Conservation (phyloP, 257 asterid genomes). For the Solanum virginianum region DNA sequence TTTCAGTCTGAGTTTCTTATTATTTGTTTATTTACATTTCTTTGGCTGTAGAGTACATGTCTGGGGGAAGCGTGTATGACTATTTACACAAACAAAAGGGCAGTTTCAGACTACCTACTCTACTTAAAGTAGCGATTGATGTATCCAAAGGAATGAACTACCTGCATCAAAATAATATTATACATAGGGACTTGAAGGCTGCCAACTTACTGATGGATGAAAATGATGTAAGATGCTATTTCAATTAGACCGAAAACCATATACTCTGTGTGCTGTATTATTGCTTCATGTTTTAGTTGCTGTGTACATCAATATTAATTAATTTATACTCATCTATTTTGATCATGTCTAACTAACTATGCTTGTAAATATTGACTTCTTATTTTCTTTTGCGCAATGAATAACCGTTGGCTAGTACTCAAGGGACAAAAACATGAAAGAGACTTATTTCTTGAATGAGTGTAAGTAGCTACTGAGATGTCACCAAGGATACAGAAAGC, state of each 20-base stretch:
- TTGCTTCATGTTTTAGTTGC: not conserved
- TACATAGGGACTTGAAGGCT: constrained; percentile 96
- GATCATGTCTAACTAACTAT: not conserved
- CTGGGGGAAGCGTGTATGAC: constrained; percentile 97
- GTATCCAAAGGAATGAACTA: constrained; percentile 95
- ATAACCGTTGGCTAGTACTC: not conserved
- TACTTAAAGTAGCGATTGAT: constrained; percentile 90
- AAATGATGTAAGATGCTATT: constrained; percentile 51
- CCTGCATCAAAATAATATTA: constrained; percentile 93
- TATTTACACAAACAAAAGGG: constrained; percentile 92
- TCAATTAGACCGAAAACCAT: not conserved
- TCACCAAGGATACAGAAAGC: not conserved
- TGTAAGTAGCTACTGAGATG: not conserved
- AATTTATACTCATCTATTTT: not conserved
- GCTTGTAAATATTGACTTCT: not conserved
- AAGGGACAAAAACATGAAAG: not conserved
- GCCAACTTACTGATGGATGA: constrained; percentile 98
- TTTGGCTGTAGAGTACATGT: constrained; percentile 63
- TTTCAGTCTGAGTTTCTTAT: not conserved
- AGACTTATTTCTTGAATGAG: not conserved
- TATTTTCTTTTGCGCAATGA: not conserved
- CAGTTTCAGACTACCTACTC: constrained; percentile 71
- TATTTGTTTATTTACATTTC: constrained; percentile 2
- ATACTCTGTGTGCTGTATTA: not conserved
- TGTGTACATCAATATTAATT: not conserved